Evolutionary conservation across 352 stramenopile genomes (phyloP).

Genomic region (Aphanomyces euteiches): DNA sequence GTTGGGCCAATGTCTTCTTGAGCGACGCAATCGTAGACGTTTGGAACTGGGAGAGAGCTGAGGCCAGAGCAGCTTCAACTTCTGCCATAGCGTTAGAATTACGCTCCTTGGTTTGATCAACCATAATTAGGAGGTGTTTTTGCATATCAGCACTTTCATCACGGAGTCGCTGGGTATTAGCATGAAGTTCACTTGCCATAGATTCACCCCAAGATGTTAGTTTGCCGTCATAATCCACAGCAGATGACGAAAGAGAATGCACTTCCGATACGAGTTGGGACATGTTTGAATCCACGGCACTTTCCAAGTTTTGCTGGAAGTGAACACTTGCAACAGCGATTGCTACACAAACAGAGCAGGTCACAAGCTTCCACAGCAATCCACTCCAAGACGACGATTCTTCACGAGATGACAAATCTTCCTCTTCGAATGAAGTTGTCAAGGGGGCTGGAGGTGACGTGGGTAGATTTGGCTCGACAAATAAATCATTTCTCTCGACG

Average conservation of each 20-base stretch:
- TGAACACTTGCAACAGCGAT: constrained; percentile 1
- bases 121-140: background rate
- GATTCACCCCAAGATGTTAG: background rate
- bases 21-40: background rate
- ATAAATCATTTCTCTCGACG: too few species aligned
- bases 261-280: constrained; percentile 20
- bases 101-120: background rate
- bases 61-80: constrained; percentile 7
- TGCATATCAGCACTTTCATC: background rate
- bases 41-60: constrained; percentile 9
- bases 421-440: background rate
- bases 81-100: background rate
- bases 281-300: background rate
- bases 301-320: background rate
- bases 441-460: background rate
- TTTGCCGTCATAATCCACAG: constrained; percentile 1
- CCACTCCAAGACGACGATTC: background rate
- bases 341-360: background rate
- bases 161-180: background rate
- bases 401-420: background rate
- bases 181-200: background rate
- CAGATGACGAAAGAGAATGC: background rate
- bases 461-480: too few species aligned
- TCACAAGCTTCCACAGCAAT: background rate
- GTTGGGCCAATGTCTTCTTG: background rate